phyloP scores from a whole-genome alignment of 2,329 filamentous ascomycete genomes.

The Pyrenophora tritici-repentis region DNA sequence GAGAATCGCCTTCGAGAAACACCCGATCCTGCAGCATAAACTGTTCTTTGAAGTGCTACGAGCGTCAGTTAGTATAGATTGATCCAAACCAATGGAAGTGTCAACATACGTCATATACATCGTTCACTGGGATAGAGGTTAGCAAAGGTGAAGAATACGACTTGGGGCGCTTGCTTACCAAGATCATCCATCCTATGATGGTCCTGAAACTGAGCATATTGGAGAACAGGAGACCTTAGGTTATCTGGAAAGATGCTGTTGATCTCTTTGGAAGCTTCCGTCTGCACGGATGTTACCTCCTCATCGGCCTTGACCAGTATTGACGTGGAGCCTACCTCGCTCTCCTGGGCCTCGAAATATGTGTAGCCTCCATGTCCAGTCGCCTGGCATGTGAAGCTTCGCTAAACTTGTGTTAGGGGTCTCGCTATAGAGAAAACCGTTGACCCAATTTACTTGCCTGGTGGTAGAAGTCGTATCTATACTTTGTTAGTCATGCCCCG shows the following conservation, averaged over 20 bases:
- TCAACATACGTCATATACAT: conserved; percentile 14
- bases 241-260: conserved; percentile 90
- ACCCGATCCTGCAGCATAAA: conserved; percentile 42
- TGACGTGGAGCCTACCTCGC: conserved; percentile 70
- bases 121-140: conserved; percentile 15
- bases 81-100: neutral
- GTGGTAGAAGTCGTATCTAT: conserved; percentile 89
- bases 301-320: conserved; percentile 29
- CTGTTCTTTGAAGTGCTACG: conserved; percentile 44
- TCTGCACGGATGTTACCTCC: conserved; percentile 47
- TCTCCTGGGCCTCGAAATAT: conserved; percentile 90
- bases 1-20: conserved; percentile 38
- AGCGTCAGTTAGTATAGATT: conserved; percentile 8
- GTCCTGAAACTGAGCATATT: conserved; percentile 86
- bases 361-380: conserved; percentile 89
- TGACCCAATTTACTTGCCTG: conserved; percentile 62
- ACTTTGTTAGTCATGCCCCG: conserved; percentile 23
- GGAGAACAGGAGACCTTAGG: conserved; percentile 86
- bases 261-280: conserved; percentile 78
- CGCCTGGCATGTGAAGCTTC: conserved; percentile 92
- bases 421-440: neutral
- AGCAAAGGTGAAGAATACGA: conserved; percentile 42
- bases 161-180: conserved; percentile 51
- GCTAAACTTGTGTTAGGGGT: conserved; percentile 56
- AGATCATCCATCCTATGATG: conserved; percentile 80